A percentile compares a stretch with the other conserved stretches of the same genome.
phyloP scores from a whole-genome alignment of 2,329 filamentous ascomycete genomes.

The Hypoxylon sp. region DNA sequence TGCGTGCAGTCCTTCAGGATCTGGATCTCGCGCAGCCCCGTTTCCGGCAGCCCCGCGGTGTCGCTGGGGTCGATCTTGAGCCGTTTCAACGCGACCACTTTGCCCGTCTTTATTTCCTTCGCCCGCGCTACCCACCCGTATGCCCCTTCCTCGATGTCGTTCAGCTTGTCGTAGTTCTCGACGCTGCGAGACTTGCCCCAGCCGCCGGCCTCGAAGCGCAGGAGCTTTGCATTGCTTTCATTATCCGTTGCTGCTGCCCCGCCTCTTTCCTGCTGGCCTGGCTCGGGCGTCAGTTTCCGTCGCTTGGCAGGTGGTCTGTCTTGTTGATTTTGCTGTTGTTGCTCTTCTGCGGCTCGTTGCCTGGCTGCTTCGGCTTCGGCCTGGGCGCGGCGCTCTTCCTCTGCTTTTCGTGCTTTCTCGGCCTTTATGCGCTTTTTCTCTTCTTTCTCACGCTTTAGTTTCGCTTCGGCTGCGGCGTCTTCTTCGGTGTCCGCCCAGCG shows the following conservation, averaged over 20 bases:
- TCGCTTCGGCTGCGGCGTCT: conserved; percentile 80
- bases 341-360: conserved; percentile 50
- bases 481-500: conserved; percentile 91
- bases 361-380: conserved; percentile 52
- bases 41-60: conserved; percentile 84
- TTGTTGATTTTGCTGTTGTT: conserved; percentile 48
- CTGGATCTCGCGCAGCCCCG: conserved; percentile 93
- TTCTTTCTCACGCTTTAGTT: conserved; percentile 85
- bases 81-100: conserved; percentile 92
- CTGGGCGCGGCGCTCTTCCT: conserved; percentile 61
- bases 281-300: conserved; percentile 70
- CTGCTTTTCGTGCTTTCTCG: conserved; percentile 80
- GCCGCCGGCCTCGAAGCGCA: conserved; percentile 77
- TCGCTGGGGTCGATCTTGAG: conserved; percentile 89
- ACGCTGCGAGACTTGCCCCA: conserved; percentile 84
- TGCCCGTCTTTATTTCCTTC: conserved; percentile 78
- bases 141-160: conserved; percentile 97
- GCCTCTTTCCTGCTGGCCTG: conserved; percentile 45
- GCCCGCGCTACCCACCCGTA: conserved; percentile 96
- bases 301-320: conserved; percentile 70
- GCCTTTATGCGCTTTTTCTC: conserved; percentile 88
- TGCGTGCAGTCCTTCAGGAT: conserved; percentile 86
- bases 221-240: conserved; percentile 65
- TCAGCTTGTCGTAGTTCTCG: conserved; percentile 90
- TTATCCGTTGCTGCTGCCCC: conserved; percentile 22